Percentiles rank a stretch among this genome's conserved stretches.
Evolutionary conservation across 768 basidiomycete genomes (phyloP).

Genomic region (Cyclocybe cylindracea): DNA sequence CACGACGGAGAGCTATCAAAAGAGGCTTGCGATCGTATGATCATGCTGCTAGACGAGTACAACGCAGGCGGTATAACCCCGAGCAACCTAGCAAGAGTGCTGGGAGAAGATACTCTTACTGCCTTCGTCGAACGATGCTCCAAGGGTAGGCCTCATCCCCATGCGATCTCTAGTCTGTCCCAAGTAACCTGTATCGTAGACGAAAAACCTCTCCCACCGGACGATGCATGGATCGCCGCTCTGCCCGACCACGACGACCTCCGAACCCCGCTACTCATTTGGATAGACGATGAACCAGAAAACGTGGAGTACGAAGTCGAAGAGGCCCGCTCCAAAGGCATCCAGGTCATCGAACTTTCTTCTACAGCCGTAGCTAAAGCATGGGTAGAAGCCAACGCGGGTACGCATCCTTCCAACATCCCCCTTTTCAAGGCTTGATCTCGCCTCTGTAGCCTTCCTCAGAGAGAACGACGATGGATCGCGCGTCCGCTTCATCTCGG

Average conservation of each 20-base stretch:
- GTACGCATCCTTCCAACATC: slow-evolving; percentile 11
- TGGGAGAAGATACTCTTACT: slow-evolving; percentile 15
- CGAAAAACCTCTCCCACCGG: neutral
- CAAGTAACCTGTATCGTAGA: neutral
- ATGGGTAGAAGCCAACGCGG: slow-evolving; percentile 26
- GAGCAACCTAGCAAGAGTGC: slow-evolving; percentile 14
- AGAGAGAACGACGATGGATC: slow-evolving; percentile 15
- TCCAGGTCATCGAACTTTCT: slow-evolving; percentile 21
- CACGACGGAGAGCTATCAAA: neutral
- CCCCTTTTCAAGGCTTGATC: neutral
- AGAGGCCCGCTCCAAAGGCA: slow-evolving; percentile 14
- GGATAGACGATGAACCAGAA: slow-evolving; percentile 25
- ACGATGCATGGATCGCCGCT: neutral
- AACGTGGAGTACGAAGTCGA: slow-evolving; percentile 12
- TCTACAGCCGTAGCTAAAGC: slow-evolving; percentile 27
- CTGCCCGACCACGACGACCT: neutral
- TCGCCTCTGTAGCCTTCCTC: slow-evolving; percentile 16
- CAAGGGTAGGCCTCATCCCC: neutral
- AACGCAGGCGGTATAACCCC: slow-evolving; percentile 22
- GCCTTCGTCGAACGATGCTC: slow-evolving; percentile 6
- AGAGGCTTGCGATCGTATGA: slow-evolving; percentile 1
- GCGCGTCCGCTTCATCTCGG: slow-evolving; percentile 27
- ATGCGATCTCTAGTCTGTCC: neutral
- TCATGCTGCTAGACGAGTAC: slow-evolving; percentile 9
- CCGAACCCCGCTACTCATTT: slow-evolving; percentile 21